phyloP scores from a whole-genome alignment of 2,329 filamentous ascomycete species.

The Truncatella angustata region DNA sequence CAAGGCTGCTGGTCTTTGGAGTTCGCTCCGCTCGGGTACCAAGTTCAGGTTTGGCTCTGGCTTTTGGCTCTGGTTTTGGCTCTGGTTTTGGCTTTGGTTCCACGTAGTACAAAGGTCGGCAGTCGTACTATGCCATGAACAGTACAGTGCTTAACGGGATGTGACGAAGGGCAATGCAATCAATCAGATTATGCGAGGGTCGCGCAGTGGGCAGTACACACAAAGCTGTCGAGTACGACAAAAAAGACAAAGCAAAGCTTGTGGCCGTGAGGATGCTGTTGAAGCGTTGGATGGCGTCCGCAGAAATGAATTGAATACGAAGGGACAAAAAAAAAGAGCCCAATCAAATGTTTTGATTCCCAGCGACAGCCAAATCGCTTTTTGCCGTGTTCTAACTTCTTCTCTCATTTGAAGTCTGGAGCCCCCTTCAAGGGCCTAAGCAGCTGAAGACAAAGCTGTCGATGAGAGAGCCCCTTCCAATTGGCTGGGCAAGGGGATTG shows the following conservation, averaged over 20 bases:
- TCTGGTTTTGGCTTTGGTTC: too few species aligned
- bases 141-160: too few species aligned
- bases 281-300: neutral
- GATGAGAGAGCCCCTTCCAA: neutral
- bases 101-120: neutral
- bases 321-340: neutral
- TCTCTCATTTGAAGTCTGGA: neutral
- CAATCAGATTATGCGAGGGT: too few species aligned
- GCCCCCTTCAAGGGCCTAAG: neutral
- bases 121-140: neutral
- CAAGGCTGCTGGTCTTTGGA: neutral
- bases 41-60: too few species aligned
- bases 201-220: too few species aligned
- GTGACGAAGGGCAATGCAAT: too few species aligned
- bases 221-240: too few species aligned
- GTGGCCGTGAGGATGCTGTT: neutral
- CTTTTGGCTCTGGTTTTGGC: too few species aligned
- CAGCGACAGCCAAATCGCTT: neutral
- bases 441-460: conserved; percentile 3
- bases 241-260: neutral
- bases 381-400: neutral
- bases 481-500: neutral
- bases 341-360: conserved; percentile 3
- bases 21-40: too few species aligned
- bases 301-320: neutral